Evolutionary conservation across 371 early-diverging fungal genomes (phyloP).

Genomic region (Mortierella sp.): DNA sequence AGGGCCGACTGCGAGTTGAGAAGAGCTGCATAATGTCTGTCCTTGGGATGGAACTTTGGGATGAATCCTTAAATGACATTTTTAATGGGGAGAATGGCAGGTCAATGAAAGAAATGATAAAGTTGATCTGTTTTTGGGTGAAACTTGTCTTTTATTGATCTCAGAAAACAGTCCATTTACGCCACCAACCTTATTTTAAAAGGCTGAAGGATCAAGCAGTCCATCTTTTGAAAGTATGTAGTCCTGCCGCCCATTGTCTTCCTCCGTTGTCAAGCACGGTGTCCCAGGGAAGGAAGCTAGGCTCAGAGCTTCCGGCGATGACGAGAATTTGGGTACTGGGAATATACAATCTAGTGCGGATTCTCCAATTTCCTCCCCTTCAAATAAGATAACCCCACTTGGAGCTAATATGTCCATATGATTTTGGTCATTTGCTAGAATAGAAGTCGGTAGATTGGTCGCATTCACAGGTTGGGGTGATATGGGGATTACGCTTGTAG

Average conservation of each 20-base stretch:
- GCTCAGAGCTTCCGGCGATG: constrained; percentile 1
- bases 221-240: background rate
- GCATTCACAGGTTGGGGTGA: constrained; percentile 10
- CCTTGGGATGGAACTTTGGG: constrained; percentile 19
- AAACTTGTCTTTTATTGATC: background rate
- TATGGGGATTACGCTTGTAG: background rate
- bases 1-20: constrained; percentile 59
- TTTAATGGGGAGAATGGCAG: background rate
- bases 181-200: constrained; percentile 1
- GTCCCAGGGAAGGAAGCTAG: background rate
- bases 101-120: too few relatives aligned
- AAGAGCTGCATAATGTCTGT: constrained; percentile 52
- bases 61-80: background rate
- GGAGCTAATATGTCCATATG: background rate
- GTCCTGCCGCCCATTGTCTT: background rate
- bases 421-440: background rate
- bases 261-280: background rate
- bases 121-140: too few relatives aligned
- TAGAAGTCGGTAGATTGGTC: background rate
- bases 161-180: background rate
- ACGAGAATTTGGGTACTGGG: constrained; percentile 3
- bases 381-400: background rate
- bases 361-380: background rate
- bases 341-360: background rate
- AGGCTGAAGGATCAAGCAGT: too few relatives aligned